These are phyloP conservation scores for Trichoderma oligosporum DNA, from an alignment of 2,329 filamentous ascomycete genomes.

Conservation along the genomic window DNA sequence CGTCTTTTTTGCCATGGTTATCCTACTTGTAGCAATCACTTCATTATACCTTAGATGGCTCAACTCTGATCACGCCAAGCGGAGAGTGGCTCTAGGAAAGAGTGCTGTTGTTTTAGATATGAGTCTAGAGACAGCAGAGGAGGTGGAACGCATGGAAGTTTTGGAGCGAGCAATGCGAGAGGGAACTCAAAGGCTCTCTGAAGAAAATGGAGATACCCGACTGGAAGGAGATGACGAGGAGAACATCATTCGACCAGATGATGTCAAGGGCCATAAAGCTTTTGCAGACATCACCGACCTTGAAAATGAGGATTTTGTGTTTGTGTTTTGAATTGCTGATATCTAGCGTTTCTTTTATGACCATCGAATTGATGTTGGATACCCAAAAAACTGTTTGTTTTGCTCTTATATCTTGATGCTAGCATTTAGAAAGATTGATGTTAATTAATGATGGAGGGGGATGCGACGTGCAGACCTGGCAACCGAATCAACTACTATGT, in stretches of 20 bases:
- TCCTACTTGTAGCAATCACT: conserved; percentile 44
- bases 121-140: conserved; percentile 52
- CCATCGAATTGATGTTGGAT: neutral
- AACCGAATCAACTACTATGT: no score
- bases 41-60: conserved; percentile 48
- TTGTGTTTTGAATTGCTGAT: conserved; percentile 40
- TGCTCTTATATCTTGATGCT: no score
- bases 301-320: conserved; percentile 62
- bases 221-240: conserved; percentile 21
- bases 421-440: no score
- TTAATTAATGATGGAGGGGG: no score
- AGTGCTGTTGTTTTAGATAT: conserved; percentile 54
- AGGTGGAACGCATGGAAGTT: conserved; percentile 37
- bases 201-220: conserved; percentile 12
- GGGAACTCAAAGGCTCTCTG: conserved; percentile 15
- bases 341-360: neutral
- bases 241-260: conserved; percentile 15
- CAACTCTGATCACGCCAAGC: conserved; percentile 52
- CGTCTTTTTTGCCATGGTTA: conserved; percentile 57
- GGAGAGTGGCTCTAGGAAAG: conserved; percentile 57
- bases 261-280: conserved; percentile 26
- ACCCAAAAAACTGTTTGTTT: neutral
- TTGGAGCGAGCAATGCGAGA: conserved; percentile 26
- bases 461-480: no score
- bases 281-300: conserved; percentile 54